Conservation (phyloP, 2,329 filamentous ascomycete species). For the Simplicillium sp. region DNA sequence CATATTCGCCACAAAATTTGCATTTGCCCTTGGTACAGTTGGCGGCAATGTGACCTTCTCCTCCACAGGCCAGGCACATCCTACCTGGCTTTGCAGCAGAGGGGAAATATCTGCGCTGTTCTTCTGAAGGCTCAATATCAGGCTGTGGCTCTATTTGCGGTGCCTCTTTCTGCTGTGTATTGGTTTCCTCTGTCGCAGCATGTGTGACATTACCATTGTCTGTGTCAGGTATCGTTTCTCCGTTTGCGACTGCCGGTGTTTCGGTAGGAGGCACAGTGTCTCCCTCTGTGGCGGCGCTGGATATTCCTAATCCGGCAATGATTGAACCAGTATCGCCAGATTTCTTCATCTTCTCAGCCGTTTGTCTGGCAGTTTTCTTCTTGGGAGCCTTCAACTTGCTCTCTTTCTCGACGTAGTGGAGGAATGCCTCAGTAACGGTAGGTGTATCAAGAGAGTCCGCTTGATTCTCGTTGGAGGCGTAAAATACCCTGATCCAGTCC, state of each 20-base stretch:
- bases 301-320: background rate
- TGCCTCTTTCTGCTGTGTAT: constrained; percentile 7
- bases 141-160: constrained; percentile 12
- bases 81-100: constrained; percentile 28
- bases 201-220: constrained; percentile 3
- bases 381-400: constrained; percentile 19
- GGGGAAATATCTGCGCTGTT: constrained; percentile 41
- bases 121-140: constrained; percentile 5
- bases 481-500: constrained; percentile 16
- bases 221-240: background rate
- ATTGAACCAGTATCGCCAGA: constrained; percentile 13
- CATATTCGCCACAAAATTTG: constrained; percentile 32
- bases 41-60: constrained; percentile 32
- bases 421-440: constrained; percentile 16
- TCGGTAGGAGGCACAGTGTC: too few relatives aligned
- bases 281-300: background rate
- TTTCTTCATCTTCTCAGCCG: constrained; percentile 15
- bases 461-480: too few relatives aligned
- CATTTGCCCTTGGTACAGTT: constrained; percentile 38
- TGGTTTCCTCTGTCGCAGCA: background rate
- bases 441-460: too few relatives aligned
- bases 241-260: too few relatives aligned
- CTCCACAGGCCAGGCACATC: constrained; percentile 44
- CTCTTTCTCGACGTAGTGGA: constrained; percentile 19
- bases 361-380: constrained; percentile 18